Evolutionary conservation across 306 rosid species (phyloP), one percentile per base, ranked within the genome.

Genomic region (Luffa acutangula): DNA sequence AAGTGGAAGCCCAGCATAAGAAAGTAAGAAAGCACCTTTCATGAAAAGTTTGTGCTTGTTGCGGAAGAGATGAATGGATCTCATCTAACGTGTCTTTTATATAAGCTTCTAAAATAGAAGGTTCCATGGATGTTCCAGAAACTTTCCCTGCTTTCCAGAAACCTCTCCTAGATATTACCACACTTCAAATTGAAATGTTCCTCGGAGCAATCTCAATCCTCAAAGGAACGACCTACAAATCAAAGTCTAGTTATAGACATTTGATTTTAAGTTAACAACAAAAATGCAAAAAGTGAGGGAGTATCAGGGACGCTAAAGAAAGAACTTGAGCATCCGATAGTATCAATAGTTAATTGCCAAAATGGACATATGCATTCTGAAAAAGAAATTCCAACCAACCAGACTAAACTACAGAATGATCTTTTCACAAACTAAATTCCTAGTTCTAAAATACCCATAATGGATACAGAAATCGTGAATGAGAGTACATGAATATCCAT

Each of bases 161-260:
- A 92, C 92, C 98, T 85, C 98, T 89, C 86, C 96, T 85, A 49
- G 91, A 93, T 83, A 91, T 87, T 71, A 93, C 97, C 60, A 93
- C 91, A 76, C 89, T 93, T 83, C 84, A 88, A 84, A 90, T 91
- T 49, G 92, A 86, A 79, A 91, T 92, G 79, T 91, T 97, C 45
- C 96, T 93, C 14, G 97, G 98, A 70, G 97, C 98, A 43, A 94
- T 90, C 88, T 94, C 98, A 84, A 92, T 88, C 86, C 97, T 90
- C 31, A 94, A 87, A 71, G 98, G 98, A 79, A 94, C 94, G 58
- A 96, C 98, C 98, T 93, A 87, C 82, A 86, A 77, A 82, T 39
- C 75, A 77, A 69, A 73, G 75, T 63, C 5, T 58, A 20, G 64
- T 58, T 21, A 58, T n/a, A 20, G 64, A 58, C 64, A 58, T 58